These are phyloP conservation scores for Globisporangium orthogonon DNA, from an alignment of 352 stramenopile genomes.

Conservation along the genomic window DNA sequence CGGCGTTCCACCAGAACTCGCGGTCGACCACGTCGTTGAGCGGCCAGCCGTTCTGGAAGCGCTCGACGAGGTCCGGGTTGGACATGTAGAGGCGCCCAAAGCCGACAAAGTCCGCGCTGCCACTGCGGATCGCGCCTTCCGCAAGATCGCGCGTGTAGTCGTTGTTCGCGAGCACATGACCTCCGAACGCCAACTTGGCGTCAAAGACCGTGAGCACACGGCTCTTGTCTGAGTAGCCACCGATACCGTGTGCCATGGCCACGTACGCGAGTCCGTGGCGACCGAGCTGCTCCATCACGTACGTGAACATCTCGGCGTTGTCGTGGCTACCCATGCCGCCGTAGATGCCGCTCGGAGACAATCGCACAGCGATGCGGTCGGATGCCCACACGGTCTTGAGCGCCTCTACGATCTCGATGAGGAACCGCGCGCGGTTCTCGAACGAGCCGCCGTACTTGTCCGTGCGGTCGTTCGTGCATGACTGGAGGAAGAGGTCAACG, in stretches of 20 bases:
- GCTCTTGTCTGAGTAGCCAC: slow-evolving; percentile 2
- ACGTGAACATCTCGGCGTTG: slow-evolving; percentile 16
- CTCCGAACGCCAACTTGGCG: slow-evolving; percentile 4
- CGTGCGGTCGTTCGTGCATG: slow-evolving; percentile 44
- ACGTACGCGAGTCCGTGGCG: slow-evolving; percentile 19
- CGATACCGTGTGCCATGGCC: slow-evolving; percentile 2
- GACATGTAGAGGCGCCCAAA: slow-evolving; percentile 32
- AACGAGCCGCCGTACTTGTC: slow-evolving; percentile 70
- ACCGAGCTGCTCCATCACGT: slow-evolving; percentile 13
- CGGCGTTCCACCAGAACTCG: not conserved
- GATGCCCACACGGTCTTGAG: slow-evolving; percentile 11
- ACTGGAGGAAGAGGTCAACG: slow-evolving; percentile 77
- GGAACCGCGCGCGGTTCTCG: slow-evolving; percentile 55
- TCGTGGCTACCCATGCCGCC: slow-evolving; percentile 14
- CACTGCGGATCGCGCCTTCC: slow-evolving; percentile 11
- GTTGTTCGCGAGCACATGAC: slow-evolving; percentile 15
- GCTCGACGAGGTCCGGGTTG: slow-evolving; percentile 30
- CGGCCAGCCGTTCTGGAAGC: slow-evolving; percentile 17
- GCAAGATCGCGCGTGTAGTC: slow-evolving; percentile 19
- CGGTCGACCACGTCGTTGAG: slow-evolving; percentile 10
- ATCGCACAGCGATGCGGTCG: slow-evolving; percentile 10
- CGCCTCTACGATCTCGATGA: slow-evolving; percentile 43
- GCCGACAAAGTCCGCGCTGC: slow-evolving; percentile 14
- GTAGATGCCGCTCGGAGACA: slow-evolving; percentile 12
- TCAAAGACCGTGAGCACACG: slow-evolving; percentile 4